Conservation (phyloP, 2,329 filamentous ascomycete species). For the Arthrinium phaeospermum region DNA sequence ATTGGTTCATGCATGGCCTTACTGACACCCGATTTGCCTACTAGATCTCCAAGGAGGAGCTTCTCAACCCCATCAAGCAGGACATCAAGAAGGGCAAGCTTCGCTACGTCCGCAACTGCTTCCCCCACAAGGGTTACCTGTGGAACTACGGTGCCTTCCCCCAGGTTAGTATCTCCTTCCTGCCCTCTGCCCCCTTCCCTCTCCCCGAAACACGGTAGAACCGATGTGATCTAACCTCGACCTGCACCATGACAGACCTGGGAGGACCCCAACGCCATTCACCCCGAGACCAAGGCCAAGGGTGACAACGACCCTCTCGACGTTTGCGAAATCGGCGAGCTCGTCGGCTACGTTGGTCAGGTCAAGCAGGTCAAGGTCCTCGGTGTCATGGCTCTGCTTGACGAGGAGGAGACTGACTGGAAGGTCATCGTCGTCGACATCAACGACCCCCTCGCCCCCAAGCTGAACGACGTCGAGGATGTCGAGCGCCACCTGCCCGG, state of each 20-base stretch:
- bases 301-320: constrained; percentile 99
- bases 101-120: constrained; percentile 99
- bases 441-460: constrained; percentile 93
- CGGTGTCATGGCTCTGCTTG: constrained; percentile 97
- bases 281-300: constrained; percentile 99
- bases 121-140: constrained; percentile 99
- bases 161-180: constrained; percentile 63
- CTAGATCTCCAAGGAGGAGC: constrained; percentile 98
- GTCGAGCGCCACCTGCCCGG: constrained; percentile 98
- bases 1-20: neutral
- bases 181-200: neutral
- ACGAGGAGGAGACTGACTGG: constrained; percentile 99
- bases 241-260: constrained; percentile 71
- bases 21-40: constrained; percentile 21
- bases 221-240: constrained; percentile 22
- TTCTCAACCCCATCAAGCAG: constrained; percentile 99
- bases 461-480: constrained; percentile 98
- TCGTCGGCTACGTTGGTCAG: constrained; percentile 94
- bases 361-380: constrained; percentile 99
- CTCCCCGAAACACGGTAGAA: neutral
- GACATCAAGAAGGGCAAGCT: constrained; percentile 99
- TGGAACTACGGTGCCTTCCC: constrained; percentile 99
- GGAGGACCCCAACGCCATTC: constrained; percentile 95
- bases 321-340: constrained; percentile 99
- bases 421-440: constrained; percentile 99